phyloP scores from a whole-genome alignment of 345 rosid genomes.

The Pugionium dolabratum region DNA sequence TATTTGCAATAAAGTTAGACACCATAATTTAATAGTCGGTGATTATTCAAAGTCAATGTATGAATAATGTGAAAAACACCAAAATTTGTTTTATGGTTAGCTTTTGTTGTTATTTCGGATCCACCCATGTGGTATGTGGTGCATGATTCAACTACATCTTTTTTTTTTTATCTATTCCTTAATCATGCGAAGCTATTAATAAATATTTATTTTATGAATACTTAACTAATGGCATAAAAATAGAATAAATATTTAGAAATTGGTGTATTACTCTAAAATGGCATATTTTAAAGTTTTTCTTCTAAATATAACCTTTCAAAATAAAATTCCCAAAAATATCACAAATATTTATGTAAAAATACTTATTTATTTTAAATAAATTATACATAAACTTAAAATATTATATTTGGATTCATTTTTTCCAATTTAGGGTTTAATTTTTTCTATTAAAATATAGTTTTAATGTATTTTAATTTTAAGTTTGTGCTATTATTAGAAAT shows the following conservation, averaged over 20 bases:
- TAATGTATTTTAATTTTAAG: too few species aligned
- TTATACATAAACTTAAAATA: too few species aligned
- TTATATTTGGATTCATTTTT: too few species aligned
- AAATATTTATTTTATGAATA: conserved; percentile 6
- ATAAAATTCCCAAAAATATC: too few species aligned
- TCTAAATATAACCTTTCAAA: too few species aligned
- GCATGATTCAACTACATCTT: conserved; percentile 18
- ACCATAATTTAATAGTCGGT: conserved; percentile 30
- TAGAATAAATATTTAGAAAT: neutral
- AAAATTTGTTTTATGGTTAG: conserved; percentile 22
- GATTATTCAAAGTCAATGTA: conserved; percentile 15
- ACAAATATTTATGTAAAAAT: too few species aligned
- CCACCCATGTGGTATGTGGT: conserved; percentile 23
- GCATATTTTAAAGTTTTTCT: too few species aligned
- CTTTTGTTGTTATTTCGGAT: conserved; percentile 30
- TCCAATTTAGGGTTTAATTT: too few species aligned
- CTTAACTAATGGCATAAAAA: neutral
- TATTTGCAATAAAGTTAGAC: conserved; percentile 19
- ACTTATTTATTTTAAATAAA: too few species aligned
- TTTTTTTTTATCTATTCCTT: conserved; percentile 1
- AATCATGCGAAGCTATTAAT: conserved; percentile 4
- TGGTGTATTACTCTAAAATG: too few species aligned
- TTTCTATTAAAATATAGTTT: too few species aligned
- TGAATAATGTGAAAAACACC: conserved; percentile 36
- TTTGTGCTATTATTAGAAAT: too few species aligned